Evolutionary conservation across 805 yeast genomes (phyloP), one percentile per base, ranked within the genome.

Genomic region (Candida tibetensis): DNA sequence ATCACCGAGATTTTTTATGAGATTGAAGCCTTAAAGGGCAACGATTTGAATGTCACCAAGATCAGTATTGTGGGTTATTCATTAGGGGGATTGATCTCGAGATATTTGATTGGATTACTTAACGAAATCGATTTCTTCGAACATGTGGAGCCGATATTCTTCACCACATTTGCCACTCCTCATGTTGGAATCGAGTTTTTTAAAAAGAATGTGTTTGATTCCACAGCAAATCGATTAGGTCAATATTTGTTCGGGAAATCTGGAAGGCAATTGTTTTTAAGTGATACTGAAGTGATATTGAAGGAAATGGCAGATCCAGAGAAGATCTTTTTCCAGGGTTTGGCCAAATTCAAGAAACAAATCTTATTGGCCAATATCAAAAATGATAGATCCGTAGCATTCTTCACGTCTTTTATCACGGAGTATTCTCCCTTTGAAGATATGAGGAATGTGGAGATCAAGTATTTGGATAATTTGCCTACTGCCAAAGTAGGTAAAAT

Each of bases 331-430:
- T 61, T 64, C 34, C 58, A 72, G 36, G 95, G 85, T 0, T 66
- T 90, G 34, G 40, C 52, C 8, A 53, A 49, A 41, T 90, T 90
- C 57, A 63, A 78, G 42, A 69, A 73, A 39, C 72, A 83, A 37
- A 64, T 77, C 3, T 56, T 79, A 2, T 66, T 88, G 40, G 89
- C 96, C 7, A 90, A 91, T 60, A 73, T 82, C 17, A 72, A 80
- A 39, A 81, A 85, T 53, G 98, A 90, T 60, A 71, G 96, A 42
- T 78, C 95, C 0, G 98, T 90, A 5, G 82, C 91, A 12, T 91
- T 88, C 58, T 85, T 79, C 62, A 87, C 97, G 0, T 72, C 95
- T 0, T 89, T 71, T 58, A 82, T 91, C 41, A 72, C 91, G 3
- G 72, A 80, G 21, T 74, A 72, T 42, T 79, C 85, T 39, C 95